Evolutionary conservation across 352 stramenopile genomes (phyloP), one percentile per base, ranked within the genome.

Genomic region (Hyaloperonospora arabidopsidis): DNA sequence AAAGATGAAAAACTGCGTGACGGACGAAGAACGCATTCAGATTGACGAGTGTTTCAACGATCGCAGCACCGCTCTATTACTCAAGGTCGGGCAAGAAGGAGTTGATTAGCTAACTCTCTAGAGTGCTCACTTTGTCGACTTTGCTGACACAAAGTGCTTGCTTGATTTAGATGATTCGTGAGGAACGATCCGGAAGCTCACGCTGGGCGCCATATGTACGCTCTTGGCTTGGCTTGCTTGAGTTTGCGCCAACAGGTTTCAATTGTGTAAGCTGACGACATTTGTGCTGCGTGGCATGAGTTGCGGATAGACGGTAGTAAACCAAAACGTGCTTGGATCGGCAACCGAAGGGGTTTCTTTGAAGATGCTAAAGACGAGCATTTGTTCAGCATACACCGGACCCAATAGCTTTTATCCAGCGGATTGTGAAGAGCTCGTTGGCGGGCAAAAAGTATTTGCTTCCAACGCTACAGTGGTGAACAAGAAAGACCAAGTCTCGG

Each of bases 151-250:
- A 8, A 19, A 35, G 14, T 6, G 35, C 13, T 4, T 54, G 15
- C 45, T 12, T 35, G 14, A 22, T 54, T 49, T 55, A 87, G 67
- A 81, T 92, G 67, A 86, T 89, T 59, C 63, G 63, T 25, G 69
- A 72, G 25, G 72, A 88, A 17, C 66, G 68, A 25, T 65, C 67
- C 15, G 61, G 72, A 25, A 69, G 54, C 12, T 68, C 87, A 17
- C 38, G 60, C 14, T 90, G 82, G 82, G 87, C 89, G 78, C 82
- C 82, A 35, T 89, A 88, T 53, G 79, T 90, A 71, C 23, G 76
- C 57, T 39, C 41, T 49, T 53, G 1, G 15, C 1, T 38, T 21
- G 11, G 19, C 15, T 50, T 29, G 5, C 1, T 25, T 46, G 14
- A 13, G 10, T 53, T 29, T 0, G 18, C 23, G 0, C 17, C 23